Evolutionary conservation across 2,329 filamentous ascomycete species (phyloP), one percentile per base, ranked within the genome.

Genomic region (Ophiostoma ulmi): DNA sequence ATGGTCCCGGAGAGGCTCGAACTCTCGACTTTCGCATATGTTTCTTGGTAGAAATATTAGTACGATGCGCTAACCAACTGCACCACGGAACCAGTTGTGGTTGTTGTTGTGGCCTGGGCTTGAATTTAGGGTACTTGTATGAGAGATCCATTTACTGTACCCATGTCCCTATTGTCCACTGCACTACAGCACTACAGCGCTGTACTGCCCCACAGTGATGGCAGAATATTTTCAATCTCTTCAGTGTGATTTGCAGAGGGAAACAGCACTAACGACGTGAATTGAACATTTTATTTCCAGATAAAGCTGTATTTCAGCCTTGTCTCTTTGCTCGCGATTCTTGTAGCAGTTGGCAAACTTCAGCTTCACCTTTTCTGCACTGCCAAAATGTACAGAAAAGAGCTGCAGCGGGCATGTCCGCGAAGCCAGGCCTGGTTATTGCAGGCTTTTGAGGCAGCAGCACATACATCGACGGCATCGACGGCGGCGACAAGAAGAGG

Each of bases 401-500:
- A 72, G 31, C 64, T 74, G 67, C 73, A 72, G 71, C 73, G 70
- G 13, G 67, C 73, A 1, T 75, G 75, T 58, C 73, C 73, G 63
- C 73, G 72, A 17, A 73, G 72, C 69, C 73, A 75, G 61, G 69
- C 72, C 39, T 75, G 74, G 72, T 69, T 76, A 22, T 66, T 69
- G 41, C 73, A 72, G 48, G 72, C 72, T 0, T 73, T 75, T 68
- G 73, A 73, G 39, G 68, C 36, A 67, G 70, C 31, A 63, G 71
- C 20, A n/a, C 20, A 61, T 36, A 35, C 44, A 8, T 38, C 17
- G 64, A 69, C 35, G 55, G 13, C 64, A 26, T 5, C 41, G 26
- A 38, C 67, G 7, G 48, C 44, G 7, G 20, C 66, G 0, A 44
- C 67, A n/a, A 58, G 20, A 48, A 48, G 66, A 44, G 31, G 58